phyloP scores from a whole-genome alignment of 2,329 filamentous ascomycete species.

The Neofusicoccum parvum region DNA sequence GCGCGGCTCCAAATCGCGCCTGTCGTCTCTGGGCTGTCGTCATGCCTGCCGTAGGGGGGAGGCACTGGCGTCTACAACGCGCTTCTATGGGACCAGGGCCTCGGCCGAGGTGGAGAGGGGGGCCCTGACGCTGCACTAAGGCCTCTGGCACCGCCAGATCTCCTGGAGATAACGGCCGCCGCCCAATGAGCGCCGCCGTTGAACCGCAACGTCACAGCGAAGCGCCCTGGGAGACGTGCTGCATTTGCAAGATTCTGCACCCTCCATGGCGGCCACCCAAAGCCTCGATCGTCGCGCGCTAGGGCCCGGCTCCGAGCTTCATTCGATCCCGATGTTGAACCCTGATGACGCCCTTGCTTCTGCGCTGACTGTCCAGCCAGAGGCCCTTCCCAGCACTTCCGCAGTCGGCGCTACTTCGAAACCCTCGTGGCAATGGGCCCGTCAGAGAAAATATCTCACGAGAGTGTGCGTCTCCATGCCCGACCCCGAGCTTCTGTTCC shows the following conservation, averaged over 20 bases:
- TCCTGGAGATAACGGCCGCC: constrained; percentile 1
- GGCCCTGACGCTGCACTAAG: neutral
- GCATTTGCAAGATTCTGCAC: neutral
- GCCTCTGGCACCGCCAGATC: neutral
- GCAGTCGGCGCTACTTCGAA: neutral
- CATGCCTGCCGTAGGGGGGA: neutral
- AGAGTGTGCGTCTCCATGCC: neutral
- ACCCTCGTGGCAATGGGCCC: neutral
- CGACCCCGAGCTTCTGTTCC: neutral
- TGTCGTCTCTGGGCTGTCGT: neutral
- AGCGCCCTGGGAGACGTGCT: neutral
- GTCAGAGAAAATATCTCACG: constrained; percentile 2
- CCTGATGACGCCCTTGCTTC: neutral
- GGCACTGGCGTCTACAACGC: neutral
- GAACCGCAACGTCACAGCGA: neutral
- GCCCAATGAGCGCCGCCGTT: neutral
- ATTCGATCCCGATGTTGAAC: neutral
- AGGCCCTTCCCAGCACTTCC: neutral
- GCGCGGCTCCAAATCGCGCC: neutral
- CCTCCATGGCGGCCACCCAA: neutral
- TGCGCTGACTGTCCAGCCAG: neutral
- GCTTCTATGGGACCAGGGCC: neutral
- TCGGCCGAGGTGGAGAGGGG: constrained; percentile 10
- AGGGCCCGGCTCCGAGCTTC: neutral
- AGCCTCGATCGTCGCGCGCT: neutral